Evolutionary conservation across 2,329 filamentous ascomycete species (phyloP).

Genomic region (Paraphaeosphaeria minitans): DNA sequence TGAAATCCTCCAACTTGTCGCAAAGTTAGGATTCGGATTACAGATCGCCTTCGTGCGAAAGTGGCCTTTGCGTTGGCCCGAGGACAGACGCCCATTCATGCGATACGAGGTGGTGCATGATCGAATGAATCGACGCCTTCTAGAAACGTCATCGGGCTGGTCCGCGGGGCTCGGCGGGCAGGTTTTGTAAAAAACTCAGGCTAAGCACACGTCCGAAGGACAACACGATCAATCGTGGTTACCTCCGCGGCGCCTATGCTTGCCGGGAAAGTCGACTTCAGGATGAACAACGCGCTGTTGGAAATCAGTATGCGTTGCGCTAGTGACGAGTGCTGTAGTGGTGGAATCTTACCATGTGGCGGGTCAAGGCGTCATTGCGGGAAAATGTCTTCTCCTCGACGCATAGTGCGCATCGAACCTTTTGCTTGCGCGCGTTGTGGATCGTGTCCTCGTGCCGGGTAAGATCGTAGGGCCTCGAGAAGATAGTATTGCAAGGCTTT

Average conservation of each 20-base stretch:
- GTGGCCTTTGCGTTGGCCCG: background rate
- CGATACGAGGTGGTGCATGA: slow-evolving; percentile 15
- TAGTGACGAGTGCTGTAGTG: slow-evolving; percentile 12
- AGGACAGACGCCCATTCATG: background rate
- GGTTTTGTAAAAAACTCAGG: background rate
- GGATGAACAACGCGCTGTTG: slow-evolving; percentile 80
- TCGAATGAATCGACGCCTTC: slow-evolving; percentile 27
- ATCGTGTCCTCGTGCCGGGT: slow-evolving; percentile 97
- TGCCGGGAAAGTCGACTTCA: slow-evolving; percentile 80
- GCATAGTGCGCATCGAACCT: slow-evolving; percentile 90
- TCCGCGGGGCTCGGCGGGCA: slow-evolving; percentile 22
- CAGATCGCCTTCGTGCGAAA: background rate
- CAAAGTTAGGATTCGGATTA: background rate
- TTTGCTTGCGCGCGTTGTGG: slow-evolving; percentile 91
- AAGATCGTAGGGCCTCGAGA: slow-evolving; percentile 94
- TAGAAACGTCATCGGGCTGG: slow-evolving; percentile 23
- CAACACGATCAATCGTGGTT: slow-evolving; percentile 35
- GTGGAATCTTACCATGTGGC: slow-evolving; percentile 69
- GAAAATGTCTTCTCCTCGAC: slow-evolving; percentile 98
- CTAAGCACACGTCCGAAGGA: slow-evolving; percentile 14
- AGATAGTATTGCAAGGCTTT: slow-evolving; percentile 92
- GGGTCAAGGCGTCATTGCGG: slow-evolving; percentile 88
- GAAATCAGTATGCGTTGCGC: slow-evolving; percentile 29
- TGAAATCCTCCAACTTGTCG: background rate
- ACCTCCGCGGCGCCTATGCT: slow-evolving; percentile 54